Evolutionary conservation across 2,329 filamentous ascomycete species (phyloP), one percentile per base, ranked within the genome.

Genomic region (Ilyonectria sp.): DNA sequence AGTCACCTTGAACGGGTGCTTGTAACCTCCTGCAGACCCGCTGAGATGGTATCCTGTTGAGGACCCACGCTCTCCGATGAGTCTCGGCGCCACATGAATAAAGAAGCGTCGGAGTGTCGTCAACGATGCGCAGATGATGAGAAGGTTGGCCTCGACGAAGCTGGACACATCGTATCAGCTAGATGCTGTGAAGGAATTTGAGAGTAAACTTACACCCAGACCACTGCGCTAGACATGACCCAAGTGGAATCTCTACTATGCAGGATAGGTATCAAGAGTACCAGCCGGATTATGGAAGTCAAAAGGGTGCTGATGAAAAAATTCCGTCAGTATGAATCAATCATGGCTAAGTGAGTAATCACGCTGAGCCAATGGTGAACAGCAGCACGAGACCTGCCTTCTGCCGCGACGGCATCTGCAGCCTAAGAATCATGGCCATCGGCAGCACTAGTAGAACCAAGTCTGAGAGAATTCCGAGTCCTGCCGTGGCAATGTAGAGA

Each of bases 391-490:
- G 75, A 2, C 80, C 84, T 13, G 83, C 66, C 71, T 86, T 87
- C 67, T 87, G 85, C 21, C 80, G 81, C 44, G 69, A 71, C 0
- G 84, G 84, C 65, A 88, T 81, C 60, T 84, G 82, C 6, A 87
- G 72, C 17, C 76, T 77, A 56, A 83, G 71, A 10, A 87, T 78
- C 43, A 85, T 83, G 0, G 82, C 82, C 19, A 87, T 80, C 0
- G 86, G 86, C 26, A 87, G 75, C 1, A 80, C 69, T 61, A 85
- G 82, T 26, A 86, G 79, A 17, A 86, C 65, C 1, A 87, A 62
- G 70, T 87, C 85, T 2, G 84, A 84, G 19, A 82, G 55, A 53
- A 87, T 85, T 60, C 86, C 86, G 31, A 87, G 82, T 0, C 80
- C 76, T 8, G 84, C 81, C 17, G 82, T 82, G 31, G 69, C 73